Base-by-base conservation (phyloP, 1,284 basidiomycete genomes). In the Termitomyces sp. region DNA sequence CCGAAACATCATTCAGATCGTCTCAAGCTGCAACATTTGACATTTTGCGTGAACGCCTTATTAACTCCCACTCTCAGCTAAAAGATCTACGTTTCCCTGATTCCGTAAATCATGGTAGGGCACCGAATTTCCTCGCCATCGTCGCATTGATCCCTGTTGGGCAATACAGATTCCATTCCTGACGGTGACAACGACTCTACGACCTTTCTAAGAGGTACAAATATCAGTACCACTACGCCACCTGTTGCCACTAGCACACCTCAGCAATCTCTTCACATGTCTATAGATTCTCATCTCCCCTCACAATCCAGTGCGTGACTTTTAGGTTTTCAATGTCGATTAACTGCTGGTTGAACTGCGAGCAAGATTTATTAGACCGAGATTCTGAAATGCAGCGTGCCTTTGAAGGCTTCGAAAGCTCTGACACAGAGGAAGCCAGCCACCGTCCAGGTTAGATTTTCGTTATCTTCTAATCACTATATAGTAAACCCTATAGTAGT, bases 371-470 rank as follows among this genome's bases (percentile, higher is more conserved):
- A 13, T 67, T 90, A 57, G 85, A 86, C 17, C 77, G 81, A 52
- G 83, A 89, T 62, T 86, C 85, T 2, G 84, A 85, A 62, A 89
- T 90, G 87, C 83, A 82, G 53, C 74, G 80, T 47, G 81, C 74
- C n/a, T 79, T 90, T 65, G 74, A 79, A 38, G 79, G 73, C 13
- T 64, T 80, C 52, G 78, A 83, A 48, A 83, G 76, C 60, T 79
- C 71, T 59, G 79, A 77, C 31, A 69, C 68, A 21, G 71, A 72
- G 21, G 66, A 52, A 31, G 62, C 63, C 26, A 56, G 64, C 63
- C 59, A 56, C 42, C 55, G 38, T 48, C 59, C 61, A 41, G 51
- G 64, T 65, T 46, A 28, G 62, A 39, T 33, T 45, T 26, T 24
- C n/a, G 36, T 17, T 19, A 7, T 31, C 13, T 26, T 39, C 13